A percentile compares a stretch with the other conserved stretches of the same genome.
These are phyloP conservation scores for Trichophyton equinum DNA, from an alignment of 2,329 filamentous ascomycete species.

Conservation along the genomic window DNA sequence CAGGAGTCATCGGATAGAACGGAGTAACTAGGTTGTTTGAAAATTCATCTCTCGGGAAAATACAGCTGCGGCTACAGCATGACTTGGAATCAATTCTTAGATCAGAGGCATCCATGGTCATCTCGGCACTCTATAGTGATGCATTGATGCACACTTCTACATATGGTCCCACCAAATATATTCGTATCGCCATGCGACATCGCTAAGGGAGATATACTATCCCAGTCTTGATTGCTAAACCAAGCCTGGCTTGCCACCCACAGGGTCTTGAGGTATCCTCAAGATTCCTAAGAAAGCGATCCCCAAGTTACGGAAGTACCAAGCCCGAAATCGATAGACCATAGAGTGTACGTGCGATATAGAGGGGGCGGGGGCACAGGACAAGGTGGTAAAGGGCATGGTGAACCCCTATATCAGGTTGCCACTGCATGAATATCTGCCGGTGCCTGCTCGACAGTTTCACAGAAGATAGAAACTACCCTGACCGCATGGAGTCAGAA, in stretches of 20 bases:
- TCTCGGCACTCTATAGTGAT: not conserved
- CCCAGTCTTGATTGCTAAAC: not conserved
- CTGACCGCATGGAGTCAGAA: not conserved
- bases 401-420: not conserved
- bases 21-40: too few relatives aligned
- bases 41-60: too few relatives aligned
- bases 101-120: too few relatives aligned
- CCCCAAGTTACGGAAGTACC: not conserved
- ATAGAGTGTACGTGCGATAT: not conserved
- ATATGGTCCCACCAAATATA: not conserved
- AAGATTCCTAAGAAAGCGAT: not conserved
- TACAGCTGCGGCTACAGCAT: too few relatives aligned
- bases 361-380: not conserved
- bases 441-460: not conserved
- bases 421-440: not conserved
- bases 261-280: not conserved
- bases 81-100: too few relatives aligned
- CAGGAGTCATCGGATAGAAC: too few relatives aligned
- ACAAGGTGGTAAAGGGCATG: not conserved
- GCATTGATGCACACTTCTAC: not conserved
- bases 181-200: constrained; percentile 3
- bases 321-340: not conserved
- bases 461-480: not conserved
- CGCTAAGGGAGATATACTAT: not conserved
- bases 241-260: not conserved